Base-by-base conservation (phyloP, 116 monocot species). In the Phalaenopsis hybrid region DNA sequence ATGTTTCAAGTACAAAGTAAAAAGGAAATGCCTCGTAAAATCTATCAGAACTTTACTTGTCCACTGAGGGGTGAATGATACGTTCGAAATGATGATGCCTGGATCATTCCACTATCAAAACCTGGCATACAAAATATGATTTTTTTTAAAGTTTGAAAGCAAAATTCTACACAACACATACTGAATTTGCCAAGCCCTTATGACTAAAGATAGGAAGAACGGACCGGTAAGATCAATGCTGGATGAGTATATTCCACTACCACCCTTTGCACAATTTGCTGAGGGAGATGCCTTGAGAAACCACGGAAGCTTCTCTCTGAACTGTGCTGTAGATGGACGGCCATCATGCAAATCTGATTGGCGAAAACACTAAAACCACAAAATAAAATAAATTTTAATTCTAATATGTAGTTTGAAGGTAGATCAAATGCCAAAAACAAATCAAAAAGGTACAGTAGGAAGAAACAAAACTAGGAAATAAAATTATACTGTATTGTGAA, bases 211-310 rank as follows among this genome's bases (percentile, higher is more conserved):
- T 46, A 75, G 75, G 21, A 10, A 63, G 25, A 77, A 82, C 82
- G 63, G 15, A 95, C 99, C 99, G 81, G 68, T 91, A 43, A 99
- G 91, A 85, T 99, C 89, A 48, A 99, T 86, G 82, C 88, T 99
- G 58, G 87, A 92, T 23, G 94, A 88, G 78, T 99, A 99, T 57
- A 95, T 91, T 85, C 99, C 99, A 90, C 90, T 87, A 25, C 99
- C 99, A 78, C 95, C 95, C 86, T 99, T 99, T 11, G 99, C 93
- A 92, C 99, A 99, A 84, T 95, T 87, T 78, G 89, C 79, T 77
- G 99, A 99, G 58, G 99, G 99, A 58, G 94, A 82, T 76, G 99
- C 93, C 84, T 94, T 86, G 45, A 99, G 91, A 93, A 99, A 99
- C 99, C 99, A 99, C 48, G 99, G 99, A 80, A 99, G 91, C 78